These are phyloP conservation scores for Gracilaria gracilis DNA, from an alignment of 23 red algal genomes.

Conservation along the genomic window DNA sequence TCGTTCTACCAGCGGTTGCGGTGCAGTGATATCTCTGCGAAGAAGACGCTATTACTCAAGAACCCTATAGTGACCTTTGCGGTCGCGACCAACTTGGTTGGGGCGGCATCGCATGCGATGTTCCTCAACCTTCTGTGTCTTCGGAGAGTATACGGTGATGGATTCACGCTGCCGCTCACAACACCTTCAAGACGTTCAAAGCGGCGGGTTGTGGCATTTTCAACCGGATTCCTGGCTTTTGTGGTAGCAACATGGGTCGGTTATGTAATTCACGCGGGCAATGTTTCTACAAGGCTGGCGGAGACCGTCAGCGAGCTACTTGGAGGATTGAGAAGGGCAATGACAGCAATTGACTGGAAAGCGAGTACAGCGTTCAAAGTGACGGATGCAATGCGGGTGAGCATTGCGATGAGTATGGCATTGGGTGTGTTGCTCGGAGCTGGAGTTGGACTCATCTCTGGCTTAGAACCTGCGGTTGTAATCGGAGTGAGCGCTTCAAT, in stretches of 20 bases:
- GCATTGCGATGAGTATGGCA: constrained; percentile 62
- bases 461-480: constrained; percentile 60
- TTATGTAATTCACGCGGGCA: not conserved
- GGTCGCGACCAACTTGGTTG: constrained; percentile 39
- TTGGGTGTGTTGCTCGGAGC: constrained; percentile 50
- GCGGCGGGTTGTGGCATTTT: constrained; percentile 7
- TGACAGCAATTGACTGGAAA: constrained; percentile 48
- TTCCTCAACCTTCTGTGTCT: constrained; percentile 32
- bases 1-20: not conserved
- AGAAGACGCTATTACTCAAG: not conserved
- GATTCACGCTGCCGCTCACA: not conserved
- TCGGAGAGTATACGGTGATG: not conserved
- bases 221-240: constrained; percentile 17
- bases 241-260: constrained; percentile 12
- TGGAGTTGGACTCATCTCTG: constrained; percentile 53
- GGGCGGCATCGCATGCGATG: constrained; percentile 5
- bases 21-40: not conserved
- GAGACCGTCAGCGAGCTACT: not conserved
- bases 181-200: constrained; percentile 22
- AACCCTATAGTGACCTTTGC: constrained; percentile 3
- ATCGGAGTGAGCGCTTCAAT: constrained; percentile 66
- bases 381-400: constrained; percentile 58
- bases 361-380: constrained; percentile 40
- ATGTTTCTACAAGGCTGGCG: constrained; percentile 20
- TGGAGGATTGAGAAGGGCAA: not conserved